A percentile compares a stretch with the other conserved stretches of the same genome.
phyloP scores from a whole-genome alignment of 768 basidiomycete genomes.

The Mrakia frigida region DNA sequence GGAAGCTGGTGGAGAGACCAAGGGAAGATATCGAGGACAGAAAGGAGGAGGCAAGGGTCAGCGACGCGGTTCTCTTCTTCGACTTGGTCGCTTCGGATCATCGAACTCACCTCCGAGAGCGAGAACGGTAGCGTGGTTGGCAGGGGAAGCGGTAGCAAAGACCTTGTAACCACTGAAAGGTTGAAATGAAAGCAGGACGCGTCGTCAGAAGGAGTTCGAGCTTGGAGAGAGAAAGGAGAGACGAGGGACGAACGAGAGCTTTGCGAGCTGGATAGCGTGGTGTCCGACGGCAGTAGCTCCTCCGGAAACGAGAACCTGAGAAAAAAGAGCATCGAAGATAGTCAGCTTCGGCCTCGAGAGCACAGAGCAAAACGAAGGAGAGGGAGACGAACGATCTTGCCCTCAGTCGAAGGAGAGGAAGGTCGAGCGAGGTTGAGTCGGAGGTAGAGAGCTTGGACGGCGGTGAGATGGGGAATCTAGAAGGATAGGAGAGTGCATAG shows the following conservation, averaged over 20 bases:
- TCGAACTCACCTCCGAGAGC: constrained; percentile 44
- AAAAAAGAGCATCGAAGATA: not conserved
- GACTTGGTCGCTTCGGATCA: not conserved
- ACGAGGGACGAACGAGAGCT: constrained; percentile 37
- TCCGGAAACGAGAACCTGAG: constrained; percentile 1
- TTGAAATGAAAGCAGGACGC: not conserved
- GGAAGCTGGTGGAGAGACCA: constrained; percentile 35
- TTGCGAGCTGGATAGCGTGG: constrained; percentile 48
- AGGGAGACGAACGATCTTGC: not conserved
- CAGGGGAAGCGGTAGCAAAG: constrained; percentile 49
- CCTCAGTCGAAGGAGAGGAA: constrained; percentile 6
- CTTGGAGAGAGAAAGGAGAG: not conserved
- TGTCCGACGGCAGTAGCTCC: constrained; percentile 39
- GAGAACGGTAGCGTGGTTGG: constrained; percentile 46
- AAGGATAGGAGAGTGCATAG: not conserved
- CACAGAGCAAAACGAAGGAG: not conserved
- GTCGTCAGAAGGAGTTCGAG: not conserved
- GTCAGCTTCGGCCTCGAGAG: not conserved
- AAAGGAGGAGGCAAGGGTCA: not conserved
- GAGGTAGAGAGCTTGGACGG: constrained; percentile 17
- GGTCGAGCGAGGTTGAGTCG: constrained; percentile 14
- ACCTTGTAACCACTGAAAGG: constrained; percentile 46
- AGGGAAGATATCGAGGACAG: not conserved
- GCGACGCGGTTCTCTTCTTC: not conserved
- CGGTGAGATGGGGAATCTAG: constrained; percentile 22